Percentiles rank a stretch among this genome's conserved stretches.
phyloP scores from a whole-genome alignment of 108 stramenopile genomes.

The Nitzschia palea region DNA sequence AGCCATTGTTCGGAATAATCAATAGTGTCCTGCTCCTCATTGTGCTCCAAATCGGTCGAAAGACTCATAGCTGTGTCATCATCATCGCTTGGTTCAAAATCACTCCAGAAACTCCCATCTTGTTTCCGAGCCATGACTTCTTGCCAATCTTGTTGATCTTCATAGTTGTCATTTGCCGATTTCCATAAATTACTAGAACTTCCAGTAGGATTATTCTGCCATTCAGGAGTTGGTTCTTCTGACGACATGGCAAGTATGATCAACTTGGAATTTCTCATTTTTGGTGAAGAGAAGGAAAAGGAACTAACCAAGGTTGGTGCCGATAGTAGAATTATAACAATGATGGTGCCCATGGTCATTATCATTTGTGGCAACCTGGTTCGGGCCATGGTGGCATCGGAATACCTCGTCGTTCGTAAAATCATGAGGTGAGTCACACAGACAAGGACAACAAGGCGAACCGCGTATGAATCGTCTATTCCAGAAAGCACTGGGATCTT shows the following conservation, averaged over 20 bases:
- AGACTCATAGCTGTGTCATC: not conserved
- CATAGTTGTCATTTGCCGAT: conserved; percentile 18
- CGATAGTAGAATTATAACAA: too few relatives aligned
- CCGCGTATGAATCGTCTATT: too few relatives aligned
- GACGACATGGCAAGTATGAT: too few relatives aligned
- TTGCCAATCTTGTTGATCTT: conserved; percentile 51
- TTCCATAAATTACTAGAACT: conserved; percentile 36
- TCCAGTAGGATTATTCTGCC: not conserved
- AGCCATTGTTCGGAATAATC: conserved; percentile 74
- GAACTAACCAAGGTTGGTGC: too few relatives aligned
- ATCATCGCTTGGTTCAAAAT: conserved; percentile 53
- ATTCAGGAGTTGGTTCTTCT: too few relatives aligned
- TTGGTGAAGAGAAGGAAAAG: too few relatives aligned
- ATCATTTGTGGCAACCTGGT: not conserved
- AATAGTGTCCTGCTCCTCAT: conserved; percentile 23
- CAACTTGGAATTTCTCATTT: too few relatives aligned
- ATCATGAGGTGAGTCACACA: too few relatives aligned
- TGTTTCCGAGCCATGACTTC: conserved; percentile 42
- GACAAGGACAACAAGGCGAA: too few relatives aligned
- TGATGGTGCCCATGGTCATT: not conserved
- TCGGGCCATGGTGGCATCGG: too few relatives aligned
- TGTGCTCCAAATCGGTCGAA: not conserved
- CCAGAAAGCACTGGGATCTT: too few relatives aligned
- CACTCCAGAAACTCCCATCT: conserved; percentile 71
- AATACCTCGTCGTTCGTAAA: too few relatives aligned